Evolutionary conservation across 2,329 filamentous ascomycete species (phyloP), one percentile per base, ranked within the genome.

Genomic region (Scleromitrula shiraiana): DNA sequence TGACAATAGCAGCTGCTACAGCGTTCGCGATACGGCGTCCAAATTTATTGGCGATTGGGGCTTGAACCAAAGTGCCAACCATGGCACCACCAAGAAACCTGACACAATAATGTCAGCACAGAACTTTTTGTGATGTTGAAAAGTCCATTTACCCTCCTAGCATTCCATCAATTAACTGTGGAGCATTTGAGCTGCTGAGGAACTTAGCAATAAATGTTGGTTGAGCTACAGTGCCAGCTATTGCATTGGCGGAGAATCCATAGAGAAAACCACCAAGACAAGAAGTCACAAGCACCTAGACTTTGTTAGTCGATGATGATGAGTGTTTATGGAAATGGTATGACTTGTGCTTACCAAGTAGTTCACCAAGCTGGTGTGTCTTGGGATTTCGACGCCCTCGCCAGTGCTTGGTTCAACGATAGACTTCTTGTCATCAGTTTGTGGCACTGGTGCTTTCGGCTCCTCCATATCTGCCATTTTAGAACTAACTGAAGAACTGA

Each of bases 1-100:
- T 52, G 27, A 54, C 30, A 20, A 57, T 32, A 24, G 43, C 7
- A 17, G 54, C 54, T 1, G 57, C 57, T 8, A 30, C 36, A 6
- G 30, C 41, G 22, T 44, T 44, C 12, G 41, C 41, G 12, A 44
- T 44, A n/a, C 41, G 41, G 12, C 41, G 30, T 6, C 41, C 41
- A 12, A 44, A 38, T 3, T 27, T 29, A 17, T 45, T 45, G 17
- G 42, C 19, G n/a, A 45, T 45, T 15, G 42, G 42, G 23, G 42
- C 42, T 38, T 45, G 42, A 9, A 45, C 14, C 3, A 46, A 12
- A 20, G 33, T 27, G 15, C 42, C 42, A 9, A 46, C 33, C 32
- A 46, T 37, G 20, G 33, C 23, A 8, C 42, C 42, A 30, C 33
- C 33, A 9, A 46, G 12, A 4, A 46, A 46, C 23, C 42, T 46